A percentile compares a stretch with the other conserved stretches of the same genome.
These are phyloP conservation scores for Theobroma grandiflorum DNA, from an alignment of 441 rosid genomes.

Conservation along the genomic window DNA sequence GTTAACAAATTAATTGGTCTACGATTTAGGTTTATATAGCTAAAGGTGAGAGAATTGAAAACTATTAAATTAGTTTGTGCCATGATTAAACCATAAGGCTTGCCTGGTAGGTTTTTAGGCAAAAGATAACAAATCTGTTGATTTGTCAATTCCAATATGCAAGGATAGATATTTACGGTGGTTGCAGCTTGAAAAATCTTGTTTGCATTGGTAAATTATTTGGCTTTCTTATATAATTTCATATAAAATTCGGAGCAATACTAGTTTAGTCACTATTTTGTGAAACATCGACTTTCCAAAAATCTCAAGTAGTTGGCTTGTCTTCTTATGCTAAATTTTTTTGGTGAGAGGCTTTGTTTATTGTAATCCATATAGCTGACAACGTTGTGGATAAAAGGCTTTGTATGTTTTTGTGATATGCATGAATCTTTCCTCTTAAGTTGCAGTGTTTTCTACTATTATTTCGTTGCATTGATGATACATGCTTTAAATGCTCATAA, in stretches of 20 bases:
- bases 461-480: neutral
- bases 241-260: neutral
- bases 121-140: neutral
- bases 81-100: neutral
- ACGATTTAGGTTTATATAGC: neutral
- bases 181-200: neutral
- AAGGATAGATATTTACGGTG: neutral
- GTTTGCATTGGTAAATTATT: neutral
- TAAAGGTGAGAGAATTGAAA: neutral
- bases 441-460: neutral
- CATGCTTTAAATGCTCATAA: neutral
- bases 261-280: too few species aligned
- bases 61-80: neutral
- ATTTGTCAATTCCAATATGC: neutral
- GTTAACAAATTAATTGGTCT: neutral
- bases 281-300: neutral
- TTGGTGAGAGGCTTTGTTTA: neutral
- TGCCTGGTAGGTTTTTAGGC: neutral
- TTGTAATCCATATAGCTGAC: too few species aligned
- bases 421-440: neutral
- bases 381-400: neutral
- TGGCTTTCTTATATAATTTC: neutral
- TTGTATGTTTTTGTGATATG: neutral
- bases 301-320: neutral
- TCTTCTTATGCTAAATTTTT: neutral